Base-by-base conservation (phyloP, 305 asterid species). In the Ilex paraguariensis region DNA sequence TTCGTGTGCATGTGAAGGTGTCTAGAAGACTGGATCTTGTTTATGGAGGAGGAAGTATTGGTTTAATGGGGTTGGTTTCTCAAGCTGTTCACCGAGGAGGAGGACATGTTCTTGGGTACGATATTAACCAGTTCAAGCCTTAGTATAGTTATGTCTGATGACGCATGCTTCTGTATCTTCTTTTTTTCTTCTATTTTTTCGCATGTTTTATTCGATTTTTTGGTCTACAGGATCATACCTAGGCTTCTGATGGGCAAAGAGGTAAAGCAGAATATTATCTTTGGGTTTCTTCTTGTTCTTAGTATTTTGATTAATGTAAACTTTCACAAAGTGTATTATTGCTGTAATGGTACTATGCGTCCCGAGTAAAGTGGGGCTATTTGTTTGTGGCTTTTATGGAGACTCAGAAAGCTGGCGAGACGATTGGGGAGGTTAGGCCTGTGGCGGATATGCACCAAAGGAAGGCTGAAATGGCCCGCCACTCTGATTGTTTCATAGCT, bases 381-480 rank as follows among this genome's bases (percentile, higher is more conserved):
- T 15, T 52, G 56, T 52, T 13, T 6, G 13, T 54, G 11, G 11
- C 11, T 54, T 54, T 17, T 10, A 7, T 54, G 3, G 30, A 17
- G 32, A 15, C 32, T 2, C 70, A 85, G 96, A 80, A 49, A 80
- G 78, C 91, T 36, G 96, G 96, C 28, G 87, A 71, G 32, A 78
- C 81, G 7, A 67, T 82, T 10, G 96, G 96, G 13, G 89, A 85
- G 64, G 71, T 80, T 60, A 75, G 65, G 16, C 42, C 74, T 36
- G 96, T 88, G 50, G 81, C 75, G 8, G 77, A 75, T 70, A 88
- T 88, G 96, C 96, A 88, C 69, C 80, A 85, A 71, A 82, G 96
- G 16, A 88, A 88, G 70, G 94, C 91, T 32, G 96, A 81, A 60
- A 85, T 88, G 94, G 86, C 87, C 48, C 72, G 77, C 59, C 77